Conservation (phyloP, 1,284 basidiomycete species). For the Trametes pubescens region DNA sequence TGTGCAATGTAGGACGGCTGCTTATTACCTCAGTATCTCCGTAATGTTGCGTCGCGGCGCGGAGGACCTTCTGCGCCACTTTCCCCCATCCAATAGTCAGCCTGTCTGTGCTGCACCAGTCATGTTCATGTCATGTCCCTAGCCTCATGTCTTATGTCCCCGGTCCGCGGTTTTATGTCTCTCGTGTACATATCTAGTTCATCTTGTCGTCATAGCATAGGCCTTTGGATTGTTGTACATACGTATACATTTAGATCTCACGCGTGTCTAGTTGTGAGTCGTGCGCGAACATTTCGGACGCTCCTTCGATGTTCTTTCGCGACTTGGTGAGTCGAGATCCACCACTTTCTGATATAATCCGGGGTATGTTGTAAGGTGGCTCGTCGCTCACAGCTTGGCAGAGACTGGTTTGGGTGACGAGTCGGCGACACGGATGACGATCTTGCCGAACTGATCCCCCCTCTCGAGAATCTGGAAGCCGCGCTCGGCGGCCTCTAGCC, state of each 20-base stretch:
- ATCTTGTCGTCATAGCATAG: slow-evolving; percentile 29
- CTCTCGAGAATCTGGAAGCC: slow-evolving; percentile 74
- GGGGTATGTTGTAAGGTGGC: too few relatives aligned
- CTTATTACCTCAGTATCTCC: slow-evolving; percentile 21
- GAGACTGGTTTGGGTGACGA: slow-evolving; percentile 1
- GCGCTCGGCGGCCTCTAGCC: slow-evolving; percentile 68
- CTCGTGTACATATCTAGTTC: slow-evolving; percentile 26
- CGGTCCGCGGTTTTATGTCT: slow-evolving; percentile 8
- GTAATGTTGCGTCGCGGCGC: slow-evolving; percentile 13
- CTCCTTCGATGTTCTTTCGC: too few relatives aligned
- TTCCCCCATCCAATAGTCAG: background rate
- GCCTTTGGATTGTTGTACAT: slow-evolving; percentile 29
- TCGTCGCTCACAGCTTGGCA: slow-evolving; percentile 22
- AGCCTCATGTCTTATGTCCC: background rate
- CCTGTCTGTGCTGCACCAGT: slow-evolving; percentile 4
- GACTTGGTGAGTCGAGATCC: too few relatives aligned
- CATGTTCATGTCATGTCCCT: slow-evolving; percentile 1
- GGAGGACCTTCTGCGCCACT: slow-evolving; percentile 1
- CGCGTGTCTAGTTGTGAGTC: background rate
- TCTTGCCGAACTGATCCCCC: slow-evolving; percentile 80
- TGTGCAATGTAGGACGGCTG: slow-evolving; percentile 2
- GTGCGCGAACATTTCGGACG: background rate
- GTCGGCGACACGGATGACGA: slow-evolving; percentile 61
- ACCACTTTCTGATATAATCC: too few relatives aligned
- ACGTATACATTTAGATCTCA: slow-evolving; percentile 26